Percentiles rank a stretch among this genome's conserved stretches.
These are phyloP conservation scores for Hirschfeldia incana DNA, from an alignment of 345 rosid species.

Conservation along the genomic window DNA sequence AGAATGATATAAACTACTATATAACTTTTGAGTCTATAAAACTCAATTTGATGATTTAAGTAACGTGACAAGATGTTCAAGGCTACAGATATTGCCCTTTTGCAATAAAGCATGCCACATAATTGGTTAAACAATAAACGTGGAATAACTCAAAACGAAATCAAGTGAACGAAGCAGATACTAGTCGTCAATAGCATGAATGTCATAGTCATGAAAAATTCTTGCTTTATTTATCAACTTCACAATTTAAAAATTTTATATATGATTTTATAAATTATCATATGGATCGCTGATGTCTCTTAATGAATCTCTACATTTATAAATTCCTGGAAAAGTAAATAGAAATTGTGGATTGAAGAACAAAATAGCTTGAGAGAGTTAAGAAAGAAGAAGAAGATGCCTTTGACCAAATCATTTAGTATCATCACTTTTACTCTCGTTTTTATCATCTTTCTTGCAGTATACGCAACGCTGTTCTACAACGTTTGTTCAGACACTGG, in stretches of 20 bases:
- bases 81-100: not conserved
- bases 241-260: not conserved
- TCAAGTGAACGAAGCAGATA: not conserved
- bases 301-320: not conserved
- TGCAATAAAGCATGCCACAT: not conserved
- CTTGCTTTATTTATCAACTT: not conserved
- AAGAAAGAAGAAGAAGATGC: not conserved
- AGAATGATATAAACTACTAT: not conserved
- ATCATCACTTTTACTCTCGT: not conserved
- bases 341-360: not conserved
- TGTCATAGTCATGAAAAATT: not conserved
- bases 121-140: not conserved
- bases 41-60: not conserved
- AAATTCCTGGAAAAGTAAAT: not conserved
- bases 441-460: conserved; percentile 5
- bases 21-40: not conserved
- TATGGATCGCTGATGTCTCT: conserved; percentile 10
- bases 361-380: not conserved
- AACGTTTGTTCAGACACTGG: not conserved
- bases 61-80: not conserved
- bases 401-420: not conserved
- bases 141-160: not conserved
- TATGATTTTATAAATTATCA: not conserved
- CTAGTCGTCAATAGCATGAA: not conserved
- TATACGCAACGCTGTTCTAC: conserved; percentile 1